Percentiles rank a stretch among this genome's conserved stretches.
phyloP scores from a whole-genome alignment of 31 red algal species.

The Odonthalia washingtoniensis region DNA sequence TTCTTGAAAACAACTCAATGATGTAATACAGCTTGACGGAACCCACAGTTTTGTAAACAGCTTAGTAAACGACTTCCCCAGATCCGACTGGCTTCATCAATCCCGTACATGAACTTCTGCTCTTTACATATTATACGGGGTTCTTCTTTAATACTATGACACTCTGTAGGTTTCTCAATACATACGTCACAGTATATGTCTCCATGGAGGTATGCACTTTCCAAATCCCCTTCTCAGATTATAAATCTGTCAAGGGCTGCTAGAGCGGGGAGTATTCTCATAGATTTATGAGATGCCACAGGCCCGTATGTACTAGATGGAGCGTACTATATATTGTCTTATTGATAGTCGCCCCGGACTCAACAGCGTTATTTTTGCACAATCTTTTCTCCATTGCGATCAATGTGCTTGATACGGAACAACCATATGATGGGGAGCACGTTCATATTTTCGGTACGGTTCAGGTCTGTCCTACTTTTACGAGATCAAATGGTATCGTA shows the following conservation, averaged over 20 bases:
- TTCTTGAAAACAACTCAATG: not conserved
- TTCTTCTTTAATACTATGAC: not conserved
- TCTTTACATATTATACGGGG: not conserved
- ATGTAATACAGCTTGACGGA: not conserved
- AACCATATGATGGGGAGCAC: not conserved
- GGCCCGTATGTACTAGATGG: not conserved
- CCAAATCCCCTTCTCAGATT: slow-evolving; percentile 6
- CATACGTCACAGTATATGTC: not conserved
- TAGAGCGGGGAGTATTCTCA: not conserved
- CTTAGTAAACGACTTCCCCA: not conserved
- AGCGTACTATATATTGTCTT: not conserved
- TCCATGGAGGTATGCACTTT: slow-evolving; percentile 37
- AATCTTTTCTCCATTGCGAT: not conserved
- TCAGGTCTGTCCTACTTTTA: not conserved
- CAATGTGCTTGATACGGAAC: slow-evolving; percentile 21
- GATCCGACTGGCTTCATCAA: slow-evolving; percentile 14
- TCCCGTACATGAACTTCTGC: not conserved
- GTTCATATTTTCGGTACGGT: not conserved
- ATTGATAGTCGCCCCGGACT: not conserved
- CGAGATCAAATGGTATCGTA: not conserved
- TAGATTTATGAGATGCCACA: slow-evolving; percentile 20
- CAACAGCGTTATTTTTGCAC: slow-evolving; percentile 19
- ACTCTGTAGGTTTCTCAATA: not conserved
- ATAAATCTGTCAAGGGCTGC: slow-evolving; percentile 16
- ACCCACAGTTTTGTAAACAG: not conserved